Conservation (phyloP, 441 rosid species). For the Euphorbia schlechtendalii region DNA sequence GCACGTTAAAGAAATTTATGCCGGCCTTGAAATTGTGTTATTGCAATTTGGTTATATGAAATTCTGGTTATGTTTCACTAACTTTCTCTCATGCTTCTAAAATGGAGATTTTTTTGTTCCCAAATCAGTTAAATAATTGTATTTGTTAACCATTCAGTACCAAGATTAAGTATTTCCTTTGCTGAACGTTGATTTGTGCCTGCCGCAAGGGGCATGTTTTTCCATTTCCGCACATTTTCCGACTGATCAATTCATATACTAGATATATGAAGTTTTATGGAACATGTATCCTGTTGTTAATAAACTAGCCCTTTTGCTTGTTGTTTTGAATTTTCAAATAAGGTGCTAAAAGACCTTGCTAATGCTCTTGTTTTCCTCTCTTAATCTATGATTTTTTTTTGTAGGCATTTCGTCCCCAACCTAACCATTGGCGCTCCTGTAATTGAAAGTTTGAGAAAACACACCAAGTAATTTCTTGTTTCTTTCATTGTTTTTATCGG, state of each 20-base stretch:
- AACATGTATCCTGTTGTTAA: too few relatives aligned
- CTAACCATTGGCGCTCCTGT: conserved; percentile 88
- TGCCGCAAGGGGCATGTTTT: neutral
- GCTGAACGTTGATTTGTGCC: neutral
- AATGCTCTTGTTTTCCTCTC: neutral
- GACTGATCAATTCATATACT: too few relatives aligned
- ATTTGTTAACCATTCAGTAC: too few relatives aligned
- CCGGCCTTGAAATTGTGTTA: too few relatives aligned
- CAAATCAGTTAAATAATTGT: neutral
- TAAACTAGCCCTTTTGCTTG: too few relatives aligned
- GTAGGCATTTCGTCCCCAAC: conserved; percentile 86
- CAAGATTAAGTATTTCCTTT: neutral
- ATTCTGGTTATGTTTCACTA: conserved; percentile 12
- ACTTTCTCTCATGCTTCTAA: too few relatives aligned
- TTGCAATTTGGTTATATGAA: neutral
- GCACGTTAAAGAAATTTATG: too few relatives aligned
- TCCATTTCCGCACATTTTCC: neutral
- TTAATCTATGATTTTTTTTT: neutral
- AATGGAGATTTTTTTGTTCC: neutral
- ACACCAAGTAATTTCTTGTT: conserved; percentile 49
- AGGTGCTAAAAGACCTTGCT: neutral
- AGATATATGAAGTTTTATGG: too few relatives aligned
- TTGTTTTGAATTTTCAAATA: neutral
- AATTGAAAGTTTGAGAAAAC: conserved; percentile 85
- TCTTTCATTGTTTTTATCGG: neutral